A percentile compares a stretch with the other conserved stretches of the same genome.
Conservation (phyloP, 2,329 filamentous ascomycete species). For the Xylaria sp. region DNA sequence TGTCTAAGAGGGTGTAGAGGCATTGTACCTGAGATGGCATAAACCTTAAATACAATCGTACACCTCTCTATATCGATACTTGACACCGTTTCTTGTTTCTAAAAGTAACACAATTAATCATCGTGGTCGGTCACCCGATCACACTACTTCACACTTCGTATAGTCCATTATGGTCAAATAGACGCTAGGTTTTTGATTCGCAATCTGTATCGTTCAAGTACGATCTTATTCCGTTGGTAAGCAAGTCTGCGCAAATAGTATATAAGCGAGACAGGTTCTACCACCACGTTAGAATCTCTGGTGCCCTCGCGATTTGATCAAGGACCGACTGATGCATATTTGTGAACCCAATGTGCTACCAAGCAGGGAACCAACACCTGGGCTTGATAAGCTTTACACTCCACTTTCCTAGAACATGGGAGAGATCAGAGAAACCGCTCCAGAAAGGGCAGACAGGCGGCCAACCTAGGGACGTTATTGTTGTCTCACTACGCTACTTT, state of each 20-base stretch:
- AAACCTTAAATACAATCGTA: conserved; percentile 11
- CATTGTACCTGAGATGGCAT: not conserved
- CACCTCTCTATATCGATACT: not conserved
- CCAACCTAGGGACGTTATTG: not conserved
- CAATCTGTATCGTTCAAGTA: not conserved
- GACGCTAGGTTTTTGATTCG: not conserved
- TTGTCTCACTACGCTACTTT: not conserved
- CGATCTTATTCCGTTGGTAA: not conserved
- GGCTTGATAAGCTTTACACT: too few species aligned
- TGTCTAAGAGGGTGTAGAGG: not conserved
- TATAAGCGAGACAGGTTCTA: not conserved
- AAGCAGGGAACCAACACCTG: too few species aligned
- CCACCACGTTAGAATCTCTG: not conserved
- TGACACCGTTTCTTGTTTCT: not conserved
- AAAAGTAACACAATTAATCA: conserved; percentile 3
- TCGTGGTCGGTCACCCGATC: not conserved
- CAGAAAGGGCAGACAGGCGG: too few species aligned
- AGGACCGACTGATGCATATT: not conserved
- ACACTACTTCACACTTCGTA: not conserved
- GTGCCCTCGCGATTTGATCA: not conserved
- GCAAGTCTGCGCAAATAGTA: not conserved
- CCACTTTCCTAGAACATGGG: too few species aligned
- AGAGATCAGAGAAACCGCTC: too few species aligned
- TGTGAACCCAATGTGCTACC: too few species aligned
- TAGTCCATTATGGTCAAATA: not conserved